phyloP scores from a whole-genome alignment of 2,329 filamentous ascomycete genomes.

The Fusarium transvaalense region DNA sequence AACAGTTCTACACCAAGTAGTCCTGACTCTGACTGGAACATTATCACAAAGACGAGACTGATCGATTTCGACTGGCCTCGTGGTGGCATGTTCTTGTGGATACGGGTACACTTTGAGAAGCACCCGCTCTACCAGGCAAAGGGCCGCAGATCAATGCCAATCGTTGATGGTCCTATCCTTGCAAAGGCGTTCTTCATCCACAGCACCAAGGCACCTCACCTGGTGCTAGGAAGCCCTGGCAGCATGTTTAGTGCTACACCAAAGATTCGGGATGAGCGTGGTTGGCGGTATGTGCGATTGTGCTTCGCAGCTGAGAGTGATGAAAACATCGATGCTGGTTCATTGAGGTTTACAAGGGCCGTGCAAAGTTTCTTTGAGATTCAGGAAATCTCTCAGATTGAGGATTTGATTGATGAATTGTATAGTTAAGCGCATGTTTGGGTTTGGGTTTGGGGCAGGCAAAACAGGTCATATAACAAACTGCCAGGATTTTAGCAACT shows the following conservation, averaged over 20 bases:
- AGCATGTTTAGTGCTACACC: constrained; percentile 77
- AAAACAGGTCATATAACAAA: constrained; percentile 1
- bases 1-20: constrained; percentile 68
- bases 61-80: constrained; percentile 84
- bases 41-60: constrained; percentile 79
- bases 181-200: constrained; percentile 77
- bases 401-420: constrained; percentile 66
- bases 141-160: constrained; percentile 48
- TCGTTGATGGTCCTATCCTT: constrained; percentile 68
- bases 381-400: constrained; percentile 73
- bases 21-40: constrained; percentile 74
- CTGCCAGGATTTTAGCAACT: neutral
- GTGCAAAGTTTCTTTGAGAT: constrained; percentile 82
- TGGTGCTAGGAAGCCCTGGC: constrained; percentile 79
- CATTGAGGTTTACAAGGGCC: constrained; percentile 74
- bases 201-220: constrained; percentile 75
- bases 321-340: constrained; percentile 73
- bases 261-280: constrained; percentile 67
- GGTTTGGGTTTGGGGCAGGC: neutral
- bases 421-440: constrained; percentile 17
- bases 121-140: constrained; percentile 74
- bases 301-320: constrained; percentile 89
- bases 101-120: constrained; percentile 76
- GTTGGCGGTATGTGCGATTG: constrained; percentile 80
- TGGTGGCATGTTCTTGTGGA: constrained; percentile 94